Evolutionary conservation across 148 eudicot species (phyloP).

Genomic region (Rhododendron henanense): DNA sequence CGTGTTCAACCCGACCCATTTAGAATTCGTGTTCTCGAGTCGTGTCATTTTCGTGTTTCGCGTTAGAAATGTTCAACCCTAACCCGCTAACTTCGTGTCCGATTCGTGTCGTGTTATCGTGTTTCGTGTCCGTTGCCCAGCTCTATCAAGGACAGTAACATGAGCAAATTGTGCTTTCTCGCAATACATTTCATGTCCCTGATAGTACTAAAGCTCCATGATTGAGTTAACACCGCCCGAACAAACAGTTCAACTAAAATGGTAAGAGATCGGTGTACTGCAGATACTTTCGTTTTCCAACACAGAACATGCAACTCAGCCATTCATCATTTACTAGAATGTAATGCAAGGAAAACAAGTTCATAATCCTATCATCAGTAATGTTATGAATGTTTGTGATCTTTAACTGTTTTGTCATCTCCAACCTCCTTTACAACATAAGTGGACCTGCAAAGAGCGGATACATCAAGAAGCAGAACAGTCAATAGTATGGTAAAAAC

Average conservation of each 20-base stretch:
- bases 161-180: background rate
- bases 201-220: background rate
- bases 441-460: constrained; percentile 38
- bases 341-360: background rate
- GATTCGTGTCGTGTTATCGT: too few species aligned
- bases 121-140: too few species aligned
- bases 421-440: constrained; percentile 67
- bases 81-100: too few species aligned
- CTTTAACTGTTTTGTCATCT: constrained; percentile 71
- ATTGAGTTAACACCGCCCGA: background rate
- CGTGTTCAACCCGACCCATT: too few species aligned
- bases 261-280: background rate
- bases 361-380: background rate
- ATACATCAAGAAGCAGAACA: background rate
- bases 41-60: too few species aligned
- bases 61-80: too few species aligned
- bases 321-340: background rate
- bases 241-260: background rate
- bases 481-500: background rate
- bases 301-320: background rate
- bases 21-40: too few species aligned
- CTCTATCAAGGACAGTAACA: background rate
- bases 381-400: constrained; percentile 44
- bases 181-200: background rate
- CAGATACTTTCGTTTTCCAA: background rate